Conservation (phyloP, 1,284 basidiomycete genomes). For the Microbotryum scabiosae region DNA sequence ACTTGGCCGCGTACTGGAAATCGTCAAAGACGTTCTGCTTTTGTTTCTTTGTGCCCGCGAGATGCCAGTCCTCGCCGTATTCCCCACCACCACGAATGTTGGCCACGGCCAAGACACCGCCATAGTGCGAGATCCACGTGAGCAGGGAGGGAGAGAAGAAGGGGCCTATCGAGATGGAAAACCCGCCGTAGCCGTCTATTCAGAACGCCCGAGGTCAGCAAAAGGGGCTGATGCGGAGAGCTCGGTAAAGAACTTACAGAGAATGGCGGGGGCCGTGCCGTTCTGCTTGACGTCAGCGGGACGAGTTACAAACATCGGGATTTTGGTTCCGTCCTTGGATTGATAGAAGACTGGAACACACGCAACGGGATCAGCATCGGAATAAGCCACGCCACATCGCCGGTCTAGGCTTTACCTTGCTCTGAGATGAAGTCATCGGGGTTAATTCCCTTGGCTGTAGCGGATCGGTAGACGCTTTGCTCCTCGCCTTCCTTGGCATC, state of each 20-base stretch:
- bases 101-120: conserved; percentile 56
- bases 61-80: conserved; percentile 62
- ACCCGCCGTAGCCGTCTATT: conserved; percentile 65
- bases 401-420: conserved; percentile 46
- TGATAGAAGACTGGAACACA: conserved; percentile 54
- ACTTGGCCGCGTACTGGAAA: conserved; percentile 56
- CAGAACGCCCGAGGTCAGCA: no score
- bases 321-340: conserved; percentile 68
- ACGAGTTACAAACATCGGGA: conserved; percentile 80
- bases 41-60: conserved; percentile 58
- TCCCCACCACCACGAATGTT: conserved; percentile 65
- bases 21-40: conserved; percentile 48
- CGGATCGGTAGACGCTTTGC: conserved; percentile 55
- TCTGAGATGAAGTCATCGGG: conserved; percentile 62
- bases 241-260: conserved; percentile 42
- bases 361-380: conserved; percentile 27
- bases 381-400: neutral
- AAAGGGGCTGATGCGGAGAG: no score
- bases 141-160: conserved; percentile 47
- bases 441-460: conserved; percentile 56
- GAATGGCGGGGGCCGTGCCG: conserved; percentile 66
- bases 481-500: conserved; percentile 44
- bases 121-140: conserved; percentile 66
- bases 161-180: conserved; percentile 48
- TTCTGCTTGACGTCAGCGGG: conserved; percentile 56